Conservation (phyloP, 805 yeast species). For the Pichia phayaonensis region DNA sequence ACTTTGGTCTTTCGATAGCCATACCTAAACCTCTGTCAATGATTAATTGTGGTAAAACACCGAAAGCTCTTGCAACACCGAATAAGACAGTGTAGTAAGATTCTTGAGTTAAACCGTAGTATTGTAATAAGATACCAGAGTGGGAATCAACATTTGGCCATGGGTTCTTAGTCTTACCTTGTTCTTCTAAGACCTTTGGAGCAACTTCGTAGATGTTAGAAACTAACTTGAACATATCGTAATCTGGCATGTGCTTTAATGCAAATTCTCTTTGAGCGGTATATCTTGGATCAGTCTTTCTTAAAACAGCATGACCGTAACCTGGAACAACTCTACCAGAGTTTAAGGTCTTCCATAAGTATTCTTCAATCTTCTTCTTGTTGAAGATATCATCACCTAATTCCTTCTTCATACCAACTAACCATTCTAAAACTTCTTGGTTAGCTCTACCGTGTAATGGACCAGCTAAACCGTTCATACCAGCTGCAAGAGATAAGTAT, state of each 20-base stretch:
- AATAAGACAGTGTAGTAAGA: conserved; percentile 80
- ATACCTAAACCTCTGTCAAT: conserved; percentile 77
- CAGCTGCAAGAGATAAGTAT: conserved; percentile 71
- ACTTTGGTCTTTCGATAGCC: conserved; percentile 85
- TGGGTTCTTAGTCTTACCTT: conserved; percentile 89
- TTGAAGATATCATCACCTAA: conserved; percentile 60
- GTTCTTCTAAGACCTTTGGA: conserved; percentile 70
- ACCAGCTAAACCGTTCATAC: conserved; percentile 80
- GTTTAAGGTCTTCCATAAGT: conserved; percentile 72
- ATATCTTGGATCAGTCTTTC: conserved; percentile 87
- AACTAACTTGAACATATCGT: conserved; percentile 71
- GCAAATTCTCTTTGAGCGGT: conserved; percentile 83
- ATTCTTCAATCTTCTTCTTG: conserved; percentile 61
- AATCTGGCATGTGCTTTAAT: conserved; percentile 64
- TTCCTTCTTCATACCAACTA: conserved; percentile 56
- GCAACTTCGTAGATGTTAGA: conserved; percentile 75
- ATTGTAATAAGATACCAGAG: conserved; percentile 78
- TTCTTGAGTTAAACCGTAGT: conserved; percentile 77
- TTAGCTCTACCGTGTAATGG: conserved; percentile 84
- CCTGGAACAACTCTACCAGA: conserved; percentile 85
- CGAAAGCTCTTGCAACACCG: conserved; percentile 83
- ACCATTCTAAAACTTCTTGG: conserved; percentile 82
- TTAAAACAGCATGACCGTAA: conserved; percentile 81
- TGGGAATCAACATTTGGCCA: conserved; percentile 90
- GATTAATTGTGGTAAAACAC: conserved; percentile 79